A percentile compares a stretch with the other conserved stretches of the same genome.
Conservation (phyloP, 2,329 filamentous ascomycete genomes). For the Xylaria multiplex region DNA sequence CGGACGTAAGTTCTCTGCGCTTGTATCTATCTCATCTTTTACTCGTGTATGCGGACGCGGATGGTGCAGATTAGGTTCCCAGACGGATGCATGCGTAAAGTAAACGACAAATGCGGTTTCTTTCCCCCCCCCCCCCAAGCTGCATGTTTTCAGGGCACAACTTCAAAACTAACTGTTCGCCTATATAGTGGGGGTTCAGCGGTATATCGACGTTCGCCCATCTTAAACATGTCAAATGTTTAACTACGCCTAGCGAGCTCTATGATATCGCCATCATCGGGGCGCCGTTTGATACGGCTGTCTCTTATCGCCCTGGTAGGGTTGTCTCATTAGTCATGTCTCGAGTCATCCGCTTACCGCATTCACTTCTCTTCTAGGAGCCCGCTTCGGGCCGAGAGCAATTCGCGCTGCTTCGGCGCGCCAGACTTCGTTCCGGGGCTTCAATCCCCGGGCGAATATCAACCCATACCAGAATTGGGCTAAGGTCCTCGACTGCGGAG, state of each 20-base stretch:
- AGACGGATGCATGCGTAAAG: not conserved
- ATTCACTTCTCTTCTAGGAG: slow-evolving; percentile 57
- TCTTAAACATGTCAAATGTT: slow-evolving; percentile 73
- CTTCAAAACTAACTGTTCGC: slow-evolving; percentile 23
- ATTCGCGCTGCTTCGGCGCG: slow-evolving; percentile 86
- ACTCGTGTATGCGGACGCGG: not conserved
- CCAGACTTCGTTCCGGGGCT: slow-evolving; percentile 81
- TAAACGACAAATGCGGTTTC: not conserved
- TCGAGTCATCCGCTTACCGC: slow-evolving; percentile 13
- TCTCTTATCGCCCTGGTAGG: slow-evolving; percentile 69
- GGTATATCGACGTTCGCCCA: slow-evolving; percentile 82
- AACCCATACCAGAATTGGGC: slow-evolving; percentile 77
- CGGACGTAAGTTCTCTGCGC: slow-evolving; percentile 57
- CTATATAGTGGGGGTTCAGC: slow-evolving; percentile 68
- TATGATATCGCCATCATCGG: slow-evolving; percentile 80
- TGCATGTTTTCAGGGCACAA: not conserved
- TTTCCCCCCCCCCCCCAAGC: not conserved
- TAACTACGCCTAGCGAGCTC: slow-evolving; percentile 69
- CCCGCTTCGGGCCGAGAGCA: slow-evolving; percentile 85
- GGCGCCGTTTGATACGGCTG: slow-evolving; percentile 78
- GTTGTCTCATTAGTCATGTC: not conserved
- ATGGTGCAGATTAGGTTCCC: no score
- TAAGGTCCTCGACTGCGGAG: slow-evolving; percentile 75
- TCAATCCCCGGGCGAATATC: slow-evolving; percentile 82
- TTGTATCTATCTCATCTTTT: slow-evolving; percentile 11